Conservation (phyloP, 768 basidiomycete species). For the Lactarius hengduanensis region DNA sequence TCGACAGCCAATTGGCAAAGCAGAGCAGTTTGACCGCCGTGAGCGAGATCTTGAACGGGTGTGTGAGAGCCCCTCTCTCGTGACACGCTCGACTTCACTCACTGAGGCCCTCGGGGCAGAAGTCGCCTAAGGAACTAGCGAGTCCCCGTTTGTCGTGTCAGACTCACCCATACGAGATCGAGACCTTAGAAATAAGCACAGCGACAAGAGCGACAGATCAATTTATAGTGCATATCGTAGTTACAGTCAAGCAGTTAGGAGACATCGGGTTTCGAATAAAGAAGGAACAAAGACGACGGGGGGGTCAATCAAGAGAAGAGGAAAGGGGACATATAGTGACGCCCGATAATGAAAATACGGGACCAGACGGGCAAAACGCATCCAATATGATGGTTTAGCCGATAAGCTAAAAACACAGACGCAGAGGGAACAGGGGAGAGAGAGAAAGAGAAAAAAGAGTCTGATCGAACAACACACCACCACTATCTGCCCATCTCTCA, state of each 20-base stretch:
- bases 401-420: neutral
- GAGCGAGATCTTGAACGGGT: constrained; percentile 94
- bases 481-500: neutral
- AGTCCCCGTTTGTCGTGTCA: too few species aligned
- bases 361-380: neutral
- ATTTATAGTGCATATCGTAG: constrained; percentile 19
- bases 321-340: neutral
- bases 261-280: constrained; percentile 12
- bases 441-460: neutral
- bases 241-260: constrained; percentile 18
- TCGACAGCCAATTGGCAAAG: constrained; percentile 87
- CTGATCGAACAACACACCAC: neutral
- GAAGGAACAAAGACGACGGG: neutral
- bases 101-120: constrained; percentile 33
- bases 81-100: neutral
- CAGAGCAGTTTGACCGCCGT: constrained; percentile 84
- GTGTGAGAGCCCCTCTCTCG: constrained; percentile 55
- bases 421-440: neutral
- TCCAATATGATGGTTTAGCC: neutral
- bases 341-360: neutral
- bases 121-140: too few species aligned
- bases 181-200: too few species aligned
- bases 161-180: too few species aligned
- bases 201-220: constrained; percentile 3
- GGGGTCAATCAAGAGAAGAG: constrained; percentile 5